Evolutionary conservation across 1,139 yeast genomes (phyloP).

Genomic region (Blastobotrys capitulatus): DNA sequence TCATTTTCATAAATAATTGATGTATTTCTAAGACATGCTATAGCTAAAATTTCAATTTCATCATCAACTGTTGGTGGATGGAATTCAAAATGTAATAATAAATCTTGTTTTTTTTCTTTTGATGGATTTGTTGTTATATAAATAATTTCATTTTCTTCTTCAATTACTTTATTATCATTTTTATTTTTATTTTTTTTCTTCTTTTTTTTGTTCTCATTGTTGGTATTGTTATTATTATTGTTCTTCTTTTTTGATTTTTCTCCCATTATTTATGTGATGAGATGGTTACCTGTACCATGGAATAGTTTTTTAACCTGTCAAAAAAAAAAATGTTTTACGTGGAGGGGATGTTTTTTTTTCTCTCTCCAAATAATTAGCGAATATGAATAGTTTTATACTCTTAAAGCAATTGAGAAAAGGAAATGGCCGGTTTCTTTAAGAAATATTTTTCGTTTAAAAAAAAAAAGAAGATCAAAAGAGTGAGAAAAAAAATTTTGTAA

Average conservation of each 20-base stretch:
- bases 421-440: too few species aligned
- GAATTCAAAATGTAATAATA: background rate
- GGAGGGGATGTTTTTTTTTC: too few species aligned
- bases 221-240: background rate
- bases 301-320: background rate
- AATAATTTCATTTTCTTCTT: background rate
- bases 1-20: constrained; percentile 2
- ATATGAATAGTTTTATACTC: too few species aligned
- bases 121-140: background rate
- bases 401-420: too few species aligned
- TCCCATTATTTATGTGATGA: background rate
- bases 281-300: too few species aligned
- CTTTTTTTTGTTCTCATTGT: background rate
- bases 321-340: background rate
- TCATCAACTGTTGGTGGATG: constrained; percentile 5
- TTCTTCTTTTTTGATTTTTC: background rate
- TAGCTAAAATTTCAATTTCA: background rate
- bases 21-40: constrained; percentile 5
- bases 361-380: too few species aligned
- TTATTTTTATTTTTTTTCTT: background rate
- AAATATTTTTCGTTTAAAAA: too few species aligned
- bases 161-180: too few species aligned
- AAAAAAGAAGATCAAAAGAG: too few species aligned
- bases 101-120: background rate
- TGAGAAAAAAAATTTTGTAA: background rate